Evolutionary conservation across 768 basidiomycete genomes (phyloP).

Genomic region (Agrocybe praecox): DNA sequence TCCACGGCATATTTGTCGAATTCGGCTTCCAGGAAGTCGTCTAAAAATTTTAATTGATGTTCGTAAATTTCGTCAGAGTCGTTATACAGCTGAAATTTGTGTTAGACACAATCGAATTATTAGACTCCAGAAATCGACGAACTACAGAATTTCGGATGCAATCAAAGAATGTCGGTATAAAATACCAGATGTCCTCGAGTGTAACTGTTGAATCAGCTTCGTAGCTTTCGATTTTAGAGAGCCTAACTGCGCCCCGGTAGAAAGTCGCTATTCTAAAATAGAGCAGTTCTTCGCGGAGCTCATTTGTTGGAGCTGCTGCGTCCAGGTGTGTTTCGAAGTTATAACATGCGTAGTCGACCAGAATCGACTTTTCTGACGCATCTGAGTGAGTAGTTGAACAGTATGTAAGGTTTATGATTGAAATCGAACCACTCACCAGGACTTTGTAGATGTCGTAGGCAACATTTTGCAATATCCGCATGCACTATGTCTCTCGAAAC

Average conservation of each 20-base stretch:
- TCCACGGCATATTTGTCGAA: slow-evolving; percentile 11
- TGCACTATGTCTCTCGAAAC: neutral
- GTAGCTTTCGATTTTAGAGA: neutral
- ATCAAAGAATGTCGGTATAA: slow-evolving; percentile 5
- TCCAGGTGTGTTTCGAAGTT: slow-evolving; percentile 10
- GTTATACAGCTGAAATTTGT: neutral
- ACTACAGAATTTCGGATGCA: slow-evolving; percentile 7
- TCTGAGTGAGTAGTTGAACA: neutral
- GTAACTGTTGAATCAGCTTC: neutral
- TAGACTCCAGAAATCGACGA: neutral
- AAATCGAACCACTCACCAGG: slow-evolving; percentile 2
- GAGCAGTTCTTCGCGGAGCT: slow-evolving; percentile 1
- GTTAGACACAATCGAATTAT: neutral
- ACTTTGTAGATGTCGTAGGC: slow-evolving; percentile 4
- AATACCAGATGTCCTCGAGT: slow-evolving; percentile 13
- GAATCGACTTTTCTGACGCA: neutral
- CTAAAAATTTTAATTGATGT: slow-evolving; percentile 1
- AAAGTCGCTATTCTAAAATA: neutral
- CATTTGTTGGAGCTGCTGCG: neutral
- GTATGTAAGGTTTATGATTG: too few species aligned
- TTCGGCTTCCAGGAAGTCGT: slow-evolving; percentile 3
- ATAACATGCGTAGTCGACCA: slow-evolving; percentile 10
- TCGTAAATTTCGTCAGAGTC: neutral
- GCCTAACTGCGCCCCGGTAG: neutral
- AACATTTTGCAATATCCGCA: slow-evolving; percentile 4